Conservation (phyloP, 169 alveolate genomes). For the Cryptosporidium sp. region DNA sequence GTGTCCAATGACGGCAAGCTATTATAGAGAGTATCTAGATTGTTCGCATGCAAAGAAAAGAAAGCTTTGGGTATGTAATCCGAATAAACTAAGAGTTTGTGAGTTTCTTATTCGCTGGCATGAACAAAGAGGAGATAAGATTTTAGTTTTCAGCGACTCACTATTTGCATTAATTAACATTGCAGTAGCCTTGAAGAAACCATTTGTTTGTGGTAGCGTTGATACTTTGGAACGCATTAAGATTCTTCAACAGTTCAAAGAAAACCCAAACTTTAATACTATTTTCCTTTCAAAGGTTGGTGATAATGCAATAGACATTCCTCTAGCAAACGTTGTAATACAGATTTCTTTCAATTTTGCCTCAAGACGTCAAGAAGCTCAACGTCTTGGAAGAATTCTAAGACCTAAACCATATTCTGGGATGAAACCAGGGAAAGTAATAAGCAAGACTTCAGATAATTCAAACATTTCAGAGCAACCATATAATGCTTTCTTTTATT, state of each 20-base stretch:
- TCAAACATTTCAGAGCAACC: constrained; percentile 34
- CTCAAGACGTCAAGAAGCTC: constrained; percentile 98
- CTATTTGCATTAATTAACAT: constrained; percentile 93
- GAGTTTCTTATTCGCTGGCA: constrained; percentile 95
- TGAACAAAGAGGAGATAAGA: constrained; percentile 97
- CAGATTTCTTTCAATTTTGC: constrained; percentile 98
- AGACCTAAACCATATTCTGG: constrained; percentile 93
- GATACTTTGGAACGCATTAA: constrained; percentile 90
- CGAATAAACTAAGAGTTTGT: constrained; percentile 95
- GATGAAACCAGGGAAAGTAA: neutral
- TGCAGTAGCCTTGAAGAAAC: constrained; percentile 90
- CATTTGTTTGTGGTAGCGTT: constrained; percentile 93
- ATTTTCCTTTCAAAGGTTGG: constrained; percentile 97
- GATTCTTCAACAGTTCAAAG: constrained; percentile 92
- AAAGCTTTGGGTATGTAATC: constrained; percentile 96
- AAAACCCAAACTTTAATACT: constrained; percentile 87
- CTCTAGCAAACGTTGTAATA: constrained; percentile 98
- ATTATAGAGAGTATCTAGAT: constrained; percentile 92
- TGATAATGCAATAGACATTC: constrained; percentile 99
- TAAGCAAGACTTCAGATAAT: constrained; percentile 2
- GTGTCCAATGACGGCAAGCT: constrained; percentile 99
- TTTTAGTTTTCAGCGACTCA: constrained; percentile 97
- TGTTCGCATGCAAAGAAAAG: constrained; percentile 90
- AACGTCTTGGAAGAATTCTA: constrained; percentile 98
- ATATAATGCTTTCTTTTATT: constrained; percentile 95